Evolutionary conservation across 2,329 filamentous ascomycete species (phyloP).

Genomic region (Camillea tinctor): DNA sequence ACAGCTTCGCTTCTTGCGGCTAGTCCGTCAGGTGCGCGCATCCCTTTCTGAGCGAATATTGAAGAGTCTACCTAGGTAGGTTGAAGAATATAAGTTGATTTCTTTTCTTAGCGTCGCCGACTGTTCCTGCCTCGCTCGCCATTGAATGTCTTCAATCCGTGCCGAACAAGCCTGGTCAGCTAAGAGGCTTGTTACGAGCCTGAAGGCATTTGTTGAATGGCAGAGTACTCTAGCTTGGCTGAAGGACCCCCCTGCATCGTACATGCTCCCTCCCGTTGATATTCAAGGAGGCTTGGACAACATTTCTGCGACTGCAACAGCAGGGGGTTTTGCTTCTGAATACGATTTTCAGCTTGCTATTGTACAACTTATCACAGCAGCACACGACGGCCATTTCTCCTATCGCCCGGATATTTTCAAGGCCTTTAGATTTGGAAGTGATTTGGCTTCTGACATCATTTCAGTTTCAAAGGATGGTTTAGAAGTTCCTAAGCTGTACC

Average conservation of each 20-base stretch:
- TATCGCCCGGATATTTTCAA: conserved; percentile 54
- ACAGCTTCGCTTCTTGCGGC: conserved; percentile 13
- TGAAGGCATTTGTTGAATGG: conserved; percentile 45
- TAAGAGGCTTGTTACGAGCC: conserved; percentile 35
- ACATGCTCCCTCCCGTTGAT: conserved; percentile 49
- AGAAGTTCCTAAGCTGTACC: conserved; percentile 56
- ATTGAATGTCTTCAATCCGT: conserved; percentile 39
- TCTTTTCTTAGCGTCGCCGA: conserved; percentile 26
- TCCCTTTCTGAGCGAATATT: not conserved
- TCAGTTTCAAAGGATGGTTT: conserved; percentile 61
- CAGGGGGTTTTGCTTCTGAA: conserved; percentile 48
- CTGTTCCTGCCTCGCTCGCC: conserved; percentile 37
- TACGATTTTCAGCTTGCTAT: conserved; percentile 56
- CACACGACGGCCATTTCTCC: conserved; percentile 65
- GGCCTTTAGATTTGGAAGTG: conserved; percentile 46
- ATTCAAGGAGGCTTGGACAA: conserved; percentile 44
- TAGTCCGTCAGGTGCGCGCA: conserved; percentile 20
- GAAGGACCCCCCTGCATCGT: conserved; percentile 50
- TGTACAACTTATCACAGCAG: conserved; percentile 48
- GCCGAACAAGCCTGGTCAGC: conserved; percentile 37
- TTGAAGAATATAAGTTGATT: not conserved
- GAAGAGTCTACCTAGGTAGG: conserved; percentile 2
- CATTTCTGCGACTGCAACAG: conserved; percentile 42
- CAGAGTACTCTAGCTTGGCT: conserved; percentile 49
- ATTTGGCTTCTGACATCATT: conserved; percentile 42